Evolutionary conservation across 2,329 filamentous ascomycete genomes (phyloP), one percentile per base, ranked within the genome.

Genomic region (Monilinia aucupariae): DNA sequence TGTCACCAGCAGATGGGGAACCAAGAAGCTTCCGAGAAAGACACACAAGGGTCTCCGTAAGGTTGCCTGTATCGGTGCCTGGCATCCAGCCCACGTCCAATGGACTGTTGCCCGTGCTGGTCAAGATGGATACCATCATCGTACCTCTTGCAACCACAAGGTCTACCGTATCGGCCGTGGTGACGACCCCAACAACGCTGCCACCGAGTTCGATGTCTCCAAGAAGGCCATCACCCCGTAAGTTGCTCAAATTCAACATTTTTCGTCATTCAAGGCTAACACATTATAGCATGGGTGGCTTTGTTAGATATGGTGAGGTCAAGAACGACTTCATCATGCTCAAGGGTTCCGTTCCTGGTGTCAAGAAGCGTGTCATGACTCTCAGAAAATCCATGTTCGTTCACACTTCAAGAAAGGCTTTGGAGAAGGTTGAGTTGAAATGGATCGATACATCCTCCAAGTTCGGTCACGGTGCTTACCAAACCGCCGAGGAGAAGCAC

Each of bases 1-100:
- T 89, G 94, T 99, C 76, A 99, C 94, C 72, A 85, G 88, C 80
- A 88, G 94, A 83, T 99, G 94, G 94, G 94, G 94, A 76, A 99
- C 94, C 84, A 99, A 97, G 91, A 99, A 97, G 91, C 91, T 99
- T 76, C 94, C 94, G 74, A 91, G 94, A 79, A 99, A 99, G 92
- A 99, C 94, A 68, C 94, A 99, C 90, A 99, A 99, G 89, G 94
- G 94, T 96, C 92, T 99, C 78, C 89, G 94, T 78, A 99, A 99
- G 90, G 93, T 99, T 75, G 94, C 94, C 78, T 99, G 94, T 96
- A 99, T 99, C 81, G 94, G 94, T 90, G 94, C 94, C 75, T 99
- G 94, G 94, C 94, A 99, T 86, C 94, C 94, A 78, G 92, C 90
- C 81, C 94, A 99, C 91, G 94, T 99, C 81, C 94, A 99, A 85